Evolutionary conservation across 345 rosid species (phyloP), one percentile per base, ranked within the genome.

Genomic region (Salix udensis): DNA sequence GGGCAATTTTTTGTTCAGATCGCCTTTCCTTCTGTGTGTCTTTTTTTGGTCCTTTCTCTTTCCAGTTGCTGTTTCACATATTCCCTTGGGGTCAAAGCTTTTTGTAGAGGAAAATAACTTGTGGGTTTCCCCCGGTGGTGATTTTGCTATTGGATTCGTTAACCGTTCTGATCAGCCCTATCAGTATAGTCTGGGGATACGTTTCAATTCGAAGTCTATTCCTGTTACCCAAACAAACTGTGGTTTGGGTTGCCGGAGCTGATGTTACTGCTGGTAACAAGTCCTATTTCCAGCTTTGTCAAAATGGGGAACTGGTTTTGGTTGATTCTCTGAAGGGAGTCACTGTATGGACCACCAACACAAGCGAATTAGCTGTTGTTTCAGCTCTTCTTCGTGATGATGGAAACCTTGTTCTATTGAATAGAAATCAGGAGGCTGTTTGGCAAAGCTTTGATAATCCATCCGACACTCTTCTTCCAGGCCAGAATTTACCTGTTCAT

Each of bases 391-490:
- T 91, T 26, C 88, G 79, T 40, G 89, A 90, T 16, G 88, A 93
- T 82, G 97, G 98, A 65, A 93, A 93, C 76, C 83, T 93, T 39
- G 85, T 91, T 26, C 84, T 93, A 68, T 68, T 91, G 73, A 85
- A 82, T 74, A 82, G 65, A 30, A 68, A 68, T 65, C 78, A 82
- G 12, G 86, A 82, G 50, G 77, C 86, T 37, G 84, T 90, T 76
- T 93, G 97, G 97, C 87, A 93, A 77, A 93, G 95, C 83, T 93
- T 91, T 76, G 89, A 88, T 70, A 79, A 82, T 76, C 97, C 97
- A 50, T 80, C 89, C 19, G 86, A 91, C 74, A 88, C 95, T 1
- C 86, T 93, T 73, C 91, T 93, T 81, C 97, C 98, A 0, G 90
- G 90, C 37, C 98, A 93, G 89, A 84, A 78, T 78, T 76, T 93